Conservation (phyloP, 2,329 filamentous ascomycete species). For the Colletotrichum sp. region DNA sequence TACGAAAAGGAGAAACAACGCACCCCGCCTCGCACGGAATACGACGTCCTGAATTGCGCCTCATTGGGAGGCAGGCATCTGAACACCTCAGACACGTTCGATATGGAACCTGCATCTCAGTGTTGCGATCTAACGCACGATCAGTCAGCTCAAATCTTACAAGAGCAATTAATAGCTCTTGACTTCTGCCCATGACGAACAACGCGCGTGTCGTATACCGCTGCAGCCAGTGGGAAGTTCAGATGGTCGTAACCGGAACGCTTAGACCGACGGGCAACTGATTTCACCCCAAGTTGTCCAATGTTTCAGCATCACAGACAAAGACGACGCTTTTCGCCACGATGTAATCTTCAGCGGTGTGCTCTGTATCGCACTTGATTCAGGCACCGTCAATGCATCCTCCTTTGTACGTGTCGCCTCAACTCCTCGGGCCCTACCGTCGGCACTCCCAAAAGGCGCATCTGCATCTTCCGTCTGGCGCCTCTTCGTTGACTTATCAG, state of each 20-base stretch:
- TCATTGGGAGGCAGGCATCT: neutral
- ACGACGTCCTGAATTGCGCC: neutral
- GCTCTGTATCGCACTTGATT: neutral
- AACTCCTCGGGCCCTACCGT: neutral
- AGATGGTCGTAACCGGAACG: constrained; percentile 3
- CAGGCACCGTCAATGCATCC: constrained; percentile 4
- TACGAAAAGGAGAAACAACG: neutral
- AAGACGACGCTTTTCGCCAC: constrained; percentile 22
- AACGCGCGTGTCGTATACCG: neutral
- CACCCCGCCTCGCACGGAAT: neutral
- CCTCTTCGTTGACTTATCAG: neutral
- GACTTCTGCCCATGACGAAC: neutral
- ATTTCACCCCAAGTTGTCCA: constrained; percentile 18
- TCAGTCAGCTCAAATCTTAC: neutral
- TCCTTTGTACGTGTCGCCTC: neutral
- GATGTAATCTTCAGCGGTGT: neutral
- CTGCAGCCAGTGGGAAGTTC: constrained; percentile 5
- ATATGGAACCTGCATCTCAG: neutral
- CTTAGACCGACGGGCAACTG: neutral
- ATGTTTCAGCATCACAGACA: constrained; percentile 20
- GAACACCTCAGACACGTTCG: constrained; percentile 1
- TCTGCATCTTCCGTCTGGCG: neutral
- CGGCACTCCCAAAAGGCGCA: neutral
- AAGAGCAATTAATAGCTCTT: neutral
- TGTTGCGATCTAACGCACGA: neutral